Base-by-base conservation (phyloP, 1,284 basidiomycete genomes). In the Ceratobasidium sp. region DNA sequence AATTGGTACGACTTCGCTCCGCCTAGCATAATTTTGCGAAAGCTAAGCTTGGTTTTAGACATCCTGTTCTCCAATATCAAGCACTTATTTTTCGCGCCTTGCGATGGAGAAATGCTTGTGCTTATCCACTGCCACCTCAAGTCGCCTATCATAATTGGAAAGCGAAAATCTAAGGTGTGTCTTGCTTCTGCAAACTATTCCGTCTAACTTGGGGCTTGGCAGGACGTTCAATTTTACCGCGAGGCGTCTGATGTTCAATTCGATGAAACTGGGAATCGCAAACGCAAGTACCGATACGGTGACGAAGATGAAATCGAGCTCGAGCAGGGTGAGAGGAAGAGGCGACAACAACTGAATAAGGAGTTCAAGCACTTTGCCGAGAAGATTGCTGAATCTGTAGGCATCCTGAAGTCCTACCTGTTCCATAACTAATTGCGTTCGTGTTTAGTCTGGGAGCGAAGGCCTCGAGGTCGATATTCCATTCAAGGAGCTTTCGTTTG, bases 281-380 rank as follows among this genome's bases (percentile, higher is more conserved):
- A 99, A 85, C 91, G 98, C 78, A 97, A 98, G 85, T 95, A 97
- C 80, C 91, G 97, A 75, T 98, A 98, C 82, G 97, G 97, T 54
- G 98, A 99, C 82, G 98, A 99, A 84, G 98, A 99, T 83, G 98
- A 99, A 85, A 97, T 99, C 79, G 97, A 99, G 86, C 93, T 98
- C 85, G 98, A 99, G 83, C 97, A 99, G 83, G 96, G 97, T 83
- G 98, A 99, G 84, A 89, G 97, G 76, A 94, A 94, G 83, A 91
- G 95, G 34, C 87, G 97, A 70, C 92, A 93, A 75, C 88, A 94
- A 84, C 87, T 99, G 52, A 99, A 99, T 88, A 96, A 94, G 83
- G 95, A 98, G 83, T 97, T 99, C 85, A 97, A 95, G 83, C 86
- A 90, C 29, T 99, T 99, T 84, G 94, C 97, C 0, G 94, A 98